These are phyloP conservation scores for Linanthus parryae DNA, from an alignment of 148 eudicot species.

Conservation along the genomic window DNA sequence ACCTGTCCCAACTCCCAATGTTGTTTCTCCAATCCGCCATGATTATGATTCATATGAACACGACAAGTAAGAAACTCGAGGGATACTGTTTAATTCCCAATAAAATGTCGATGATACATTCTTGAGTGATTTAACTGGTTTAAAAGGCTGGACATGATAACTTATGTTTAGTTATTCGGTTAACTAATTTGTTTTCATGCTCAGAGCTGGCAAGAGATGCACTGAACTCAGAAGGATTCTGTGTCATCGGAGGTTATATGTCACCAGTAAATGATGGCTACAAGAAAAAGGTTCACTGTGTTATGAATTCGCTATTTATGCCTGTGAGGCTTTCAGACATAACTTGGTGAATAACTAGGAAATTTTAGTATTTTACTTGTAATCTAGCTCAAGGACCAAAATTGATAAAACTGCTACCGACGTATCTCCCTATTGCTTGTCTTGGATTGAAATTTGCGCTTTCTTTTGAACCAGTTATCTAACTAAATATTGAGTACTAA, in stretches of 20 bases:
- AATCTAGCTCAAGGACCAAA: neutral
- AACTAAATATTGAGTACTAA: neutral
- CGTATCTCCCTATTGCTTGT: too few species aligned
- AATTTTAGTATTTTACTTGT: neutral
- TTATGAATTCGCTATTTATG: too few species aligned
- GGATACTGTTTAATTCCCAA: neutral
- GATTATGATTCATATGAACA: too few species aligned
- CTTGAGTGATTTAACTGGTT: neutral
- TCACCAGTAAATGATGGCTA: conserved; percentile 96
- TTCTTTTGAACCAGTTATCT: neutral
- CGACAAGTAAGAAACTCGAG: neutral
- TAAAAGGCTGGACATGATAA: neutral
- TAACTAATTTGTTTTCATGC: conserved; percentile 13
- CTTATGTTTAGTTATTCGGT: neutral
- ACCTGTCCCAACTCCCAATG: too few species aligned
- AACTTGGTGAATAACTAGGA: neutral
- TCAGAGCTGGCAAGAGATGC: conserved; percentile 91
- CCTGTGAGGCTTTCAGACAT: too few species aligned
- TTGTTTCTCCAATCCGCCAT: too few species aligned
- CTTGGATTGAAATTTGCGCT: too few species aligned
- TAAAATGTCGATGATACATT: neutral
- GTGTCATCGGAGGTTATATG: conserved; percentile 89
- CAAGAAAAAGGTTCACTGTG: conserved; percentile 53
- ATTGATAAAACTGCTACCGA: neutral
- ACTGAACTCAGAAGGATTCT: conserved; percentile 58